phyloP scores from a whole-genome alignment of 106 monocot species.

The Dendrobium officinale region DNA sequence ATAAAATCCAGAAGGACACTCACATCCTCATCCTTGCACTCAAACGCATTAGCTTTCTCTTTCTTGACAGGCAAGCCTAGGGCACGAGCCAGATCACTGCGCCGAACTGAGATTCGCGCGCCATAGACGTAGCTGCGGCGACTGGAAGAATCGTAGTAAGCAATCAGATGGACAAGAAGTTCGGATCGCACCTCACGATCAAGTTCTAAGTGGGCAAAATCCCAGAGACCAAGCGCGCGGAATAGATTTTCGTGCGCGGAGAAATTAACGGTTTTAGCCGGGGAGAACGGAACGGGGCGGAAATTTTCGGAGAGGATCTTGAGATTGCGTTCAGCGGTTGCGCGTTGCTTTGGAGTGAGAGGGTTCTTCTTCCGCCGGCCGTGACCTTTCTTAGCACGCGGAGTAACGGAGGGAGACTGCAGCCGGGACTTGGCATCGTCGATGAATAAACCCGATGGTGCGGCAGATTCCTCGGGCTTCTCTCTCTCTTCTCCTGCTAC shows the following conservation, averaged over 20 bases:
- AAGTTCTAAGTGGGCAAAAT: slow-evolving; percentile 42
- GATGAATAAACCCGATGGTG: not conserved
- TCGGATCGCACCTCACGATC: slow-evolving; percentile 35
- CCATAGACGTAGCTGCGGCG: slow-evolving; percentile 40
- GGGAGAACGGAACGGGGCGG: slow-evolving; percentile 25
- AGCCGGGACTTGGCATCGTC: not conserved
- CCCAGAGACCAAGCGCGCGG: slow-evolving; percentile 60
- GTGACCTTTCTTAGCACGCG: not conserved
- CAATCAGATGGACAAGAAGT: slow-evolving; percentile 44
- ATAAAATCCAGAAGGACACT: slow-evolving; percentile 39
- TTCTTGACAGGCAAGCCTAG: slow-evolving; percentile 48
- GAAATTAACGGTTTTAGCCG: slow-evolving; percentile 15
- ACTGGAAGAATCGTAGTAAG: slow-evolving; percentile 38
- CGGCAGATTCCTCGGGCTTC: not conserved
- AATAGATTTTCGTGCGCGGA: slow-evolving; percentile 39
- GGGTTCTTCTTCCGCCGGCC: slow-evolving; percentile 18
- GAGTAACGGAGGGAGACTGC: not conserved
- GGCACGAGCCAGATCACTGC: slow-evolving; percentile 37
- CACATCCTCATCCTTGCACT: slow-evolving; percentile 14
- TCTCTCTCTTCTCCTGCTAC: not conserved
- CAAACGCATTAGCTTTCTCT: not conserved
- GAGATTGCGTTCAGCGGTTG: slow-evolving; percentile 20
- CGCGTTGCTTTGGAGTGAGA: slow-evolving; percentile 31
- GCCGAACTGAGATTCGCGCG: slow-evolving; percentile 22
- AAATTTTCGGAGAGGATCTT: slow-evolving; percentile 19